These are phyloP conservation scores for Trametes hirsuta DNA, from an alignment of 1,284 basidiomycete genomes.

Conservation along the genomic window DNA sequence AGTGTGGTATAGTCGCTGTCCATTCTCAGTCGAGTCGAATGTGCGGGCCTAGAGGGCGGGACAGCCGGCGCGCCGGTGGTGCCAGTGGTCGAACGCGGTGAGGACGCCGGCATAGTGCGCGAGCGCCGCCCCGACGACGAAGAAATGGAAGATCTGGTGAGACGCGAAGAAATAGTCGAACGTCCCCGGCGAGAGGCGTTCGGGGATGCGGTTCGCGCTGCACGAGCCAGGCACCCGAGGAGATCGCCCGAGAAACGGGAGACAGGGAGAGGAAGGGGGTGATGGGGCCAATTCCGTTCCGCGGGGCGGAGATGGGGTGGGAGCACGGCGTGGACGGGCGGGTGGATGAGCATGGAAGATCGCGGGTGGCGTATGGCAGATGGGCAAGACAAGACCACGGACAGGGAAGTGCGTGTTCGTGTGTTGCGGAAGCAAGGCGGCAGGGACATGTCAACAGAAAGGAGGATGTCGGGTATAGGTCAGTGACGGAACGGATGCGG, in stretches of 20 bases:
- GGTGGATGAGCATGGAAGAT: conserved; percentile 15
- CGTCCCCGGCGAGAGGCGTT: conserved; percentile 74
- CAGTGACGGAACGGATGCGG: conserved; percentile 2
- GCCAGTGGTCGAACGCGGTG: conserved; percentile 59
- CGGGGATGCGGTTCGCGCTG: conserved; percentile 84
- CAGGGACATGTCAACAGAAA: neutral
- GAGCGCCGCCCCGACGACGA: conserved; percentile 79
- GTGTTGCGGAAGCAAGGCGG: neutral
- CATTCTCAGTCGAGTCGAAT: neutral
- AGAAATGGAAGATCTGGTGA: conserved; percentile 88
- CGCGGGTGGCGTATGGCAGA: conserved; percentile 11
- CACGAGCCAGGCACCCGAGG: conserved; percentile 5
- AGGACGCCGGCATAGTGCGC: conserved; percentile 72
- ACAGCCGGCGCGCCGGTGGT: conserved; percentile 39
- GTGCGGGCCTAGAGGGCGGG: neutral
- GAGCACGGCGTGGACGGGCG: neutral
- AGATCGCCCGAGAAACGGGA: neutral
- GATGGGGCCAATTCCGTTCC: neutral
- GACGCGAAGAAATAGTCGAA: conserved; percentile 84
- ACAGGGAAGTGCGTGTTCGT: neutral
- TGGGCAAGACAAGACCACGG: neutral
- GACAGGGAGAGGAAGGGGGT: neutral
- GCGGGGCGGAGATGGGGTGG: conserved; percentile 3
- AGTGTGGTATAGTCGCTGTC: neutral
- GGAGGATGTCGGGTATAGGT: conserved; percentile 2